Evolutionary conservation across 75 land plant species (phyloP), one percentile per base, ranked within the genome.

Genomic region (Pinus tabuliformis): DNA sequence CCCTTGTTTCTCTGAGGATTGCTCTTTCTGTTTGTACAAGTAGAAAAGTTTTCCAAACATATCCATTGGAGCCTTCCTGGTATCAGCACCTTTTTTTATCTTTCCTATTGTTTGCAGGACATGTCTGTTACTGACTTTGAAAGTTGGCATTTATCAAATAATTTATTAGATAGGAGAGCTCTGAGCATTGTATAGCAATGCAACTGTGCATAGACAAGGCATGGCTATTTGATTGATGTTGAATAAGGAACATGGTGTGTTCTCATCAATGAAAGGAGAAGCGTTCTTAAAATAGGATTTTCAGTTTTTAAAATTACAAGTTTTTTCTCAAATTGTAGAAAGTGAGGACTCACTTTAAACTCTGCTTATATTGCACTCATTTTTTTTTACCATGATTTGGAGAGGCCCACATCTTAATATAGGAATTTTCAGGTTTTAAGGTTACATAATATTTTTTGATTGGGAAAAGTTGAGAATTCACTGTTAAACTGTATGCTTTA

Each of bases 101-200:
- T 3, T 39, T 33, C 21, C 70, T 28, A 66, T 36, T 39, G 39
- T 66, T 66, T 63, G 70, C 70, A 36, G 3, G 64, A 26, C 64
- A 24, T 33, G 33, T 62, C 64, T 62, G 22, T 22, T 59, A 7
- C 28, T 62, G 64, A 62, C 64, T 24, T 30, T 62, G 39, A 16
- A 30, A 30, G 17, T 30, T 64, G 68, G 37, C 68, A 65, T 65
- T 65, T 65, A 65, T 65, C 70, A 65, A 65, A 30, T 65, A 15
- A 65, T 65, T 65, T 65, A 33, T 30, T 65, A 30, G 70, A 30
- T 16, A 65, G 36, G 17, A 65, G 70, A 65, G 39, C 37, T 65
- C 70, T 65, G 20, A 15, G 39, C 37, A 30, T 30, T 30, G 66
- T 30, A 6, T 30, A 14, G 22, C 30, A 62, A 63, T 63, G 66